Percentiles rank a stretch among this genome's conserved stretches.
Conservation (phyloP, 495 filamentous ascomycete species). For the Amorphotheca resinae region DNA sequence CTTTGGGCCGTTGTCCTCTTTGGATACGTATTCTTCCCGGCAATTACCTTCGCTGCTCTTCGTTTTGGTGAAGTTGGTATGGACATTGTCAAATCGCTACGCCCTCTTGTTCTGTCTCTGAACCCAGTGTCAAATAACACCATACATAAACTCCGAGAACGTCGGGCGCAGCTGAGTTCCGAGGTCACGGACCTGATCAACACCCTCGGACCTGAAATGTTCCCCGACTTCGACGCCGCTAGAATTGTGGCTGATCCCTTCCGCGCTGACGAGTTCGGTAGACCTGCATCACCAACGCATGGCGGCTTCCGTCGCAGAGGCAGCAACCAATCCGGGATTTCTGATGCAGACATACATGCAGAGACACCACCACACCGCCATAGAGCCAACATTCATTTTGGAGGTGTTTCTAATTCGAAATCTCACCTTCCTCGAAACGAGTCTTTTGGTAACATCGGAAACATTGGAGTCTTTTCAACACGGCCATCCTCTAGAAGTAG, state of each 20-base stretch:
- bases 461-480: slow-evolving; percentile 79
- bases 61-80: slow-evolving; percentile 94
- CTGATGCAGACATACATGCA: slow-evolving; percentile 2
- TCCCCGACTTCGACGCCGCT: slow-evolving; percentile 82
- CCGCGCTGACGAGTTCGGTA: slow-evolving; percentile 5
- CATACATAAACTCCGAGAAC: slow-evolving; percentile 62
- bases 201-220: slow-evolving; percentile 88
- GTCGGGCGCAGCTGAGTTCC: slow-evolving; percentile 59
- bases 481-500: slow-evolving; percentile 61
- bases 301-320: slow-evolving; percentile 12
- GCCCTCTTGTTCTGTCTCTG: slow-evolving; percentile 79
- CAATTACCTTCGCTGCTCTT: slow-evolving; percentile 85
- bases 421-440: slow-evolving; percentile 66
- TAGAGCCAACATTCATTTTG: slow-evolving; percentile 12
- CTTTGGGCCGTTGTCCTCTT: slow-evolving; percentile 62
- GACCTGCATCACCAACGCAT: slow-evolving; percentile 13
- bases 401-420: slow-evolving; percentile 12
- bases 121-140: slow-evolving; percentile 75
- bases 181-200: slow-evolving; percentile 90
- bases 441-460: slow-evolving; percentile 76
- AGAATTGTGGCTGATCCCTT: slow-evolving; percentile 56
- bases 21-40: slow-evolving; percentile 69
- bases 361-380: slow-evolving; percentile 11
- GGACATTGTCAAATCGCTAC: slow-evolving; percentile 93
- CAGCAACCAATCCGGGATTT: slow-evolving; percentile 18